Evolutionary conservation across 2,329 filamentous ascomycete genomes (phyloP).

Genomic region (Aspergillus sp.): DNA sequence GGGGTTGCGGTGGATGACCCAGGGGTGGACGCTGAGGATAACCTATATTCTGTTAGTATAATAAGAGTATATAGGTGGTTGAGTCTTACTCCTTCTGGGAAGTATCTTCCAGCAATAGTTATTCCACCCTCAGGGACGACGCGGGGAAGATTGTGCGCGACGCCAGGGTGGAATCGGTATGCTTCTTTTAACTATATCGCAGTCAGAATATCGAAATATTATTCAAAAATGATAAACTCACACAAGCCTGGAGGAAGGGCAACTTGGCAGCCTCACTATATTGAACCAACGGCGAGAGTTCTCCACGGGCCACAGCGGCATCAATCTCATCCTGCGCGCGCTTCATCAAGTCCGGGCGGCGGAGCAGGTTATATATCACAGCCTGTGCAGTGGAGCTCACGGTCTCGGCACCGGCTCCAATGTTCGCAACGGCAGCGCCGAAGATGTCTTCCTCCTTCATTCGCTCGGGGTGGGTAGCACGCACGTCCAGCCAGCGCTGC

Average conservation of each 20-base stretch:
- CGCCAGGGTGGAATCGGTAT: constrained; percentile 34
- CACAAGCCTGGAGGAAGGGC: constrained; percentile 38
- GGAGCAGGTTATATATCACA: constrained; percentile 38
- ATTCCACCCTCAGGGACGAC: constrained; percentile 32
- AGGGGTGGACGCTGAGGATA: constrained; percentile 36
- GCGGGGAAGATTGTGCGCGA: constrained; percentile 30
- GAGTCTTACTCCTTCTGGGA: constrained; percentile 25
- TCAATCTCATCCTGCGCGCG: constrained; percentile 5
- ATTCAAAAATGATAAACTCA: constrained; percentile 9
- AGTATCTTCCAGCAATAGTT: constrained; percentile 29
- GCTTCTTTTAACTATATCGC: constrained; percentile 36
- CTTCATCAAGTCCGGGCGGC: constrained; percentile 25
- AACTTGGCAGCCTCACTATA: constrained; percentile 32
- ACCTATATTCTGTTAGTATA: not conserved
- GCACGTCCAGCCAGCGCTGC: constrained; percentile 36
- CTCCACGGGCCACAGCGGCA: not conserved
- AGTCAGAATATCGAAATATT: too few species aligned
- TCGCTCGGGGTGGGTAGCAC: constrained; percentile 33
- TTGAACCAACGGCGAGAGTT: constrained; percentile 21
- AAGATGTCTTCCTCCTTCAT: constrained; percentile 36
- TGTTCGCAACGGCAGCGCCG: constrained; percentile 32
- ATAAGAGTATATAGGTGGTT: not conserved
- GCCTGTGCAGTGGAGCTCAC: constrained; percentile 36
- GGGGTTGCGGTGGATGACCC: constrained; percentile 23
- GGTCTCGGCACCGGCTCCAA: constrained; percentile 43